Base-by-base conservation (phyloP, 495 filamentous ascomycete genomes). In the Usnea hakonensis region DNA sequence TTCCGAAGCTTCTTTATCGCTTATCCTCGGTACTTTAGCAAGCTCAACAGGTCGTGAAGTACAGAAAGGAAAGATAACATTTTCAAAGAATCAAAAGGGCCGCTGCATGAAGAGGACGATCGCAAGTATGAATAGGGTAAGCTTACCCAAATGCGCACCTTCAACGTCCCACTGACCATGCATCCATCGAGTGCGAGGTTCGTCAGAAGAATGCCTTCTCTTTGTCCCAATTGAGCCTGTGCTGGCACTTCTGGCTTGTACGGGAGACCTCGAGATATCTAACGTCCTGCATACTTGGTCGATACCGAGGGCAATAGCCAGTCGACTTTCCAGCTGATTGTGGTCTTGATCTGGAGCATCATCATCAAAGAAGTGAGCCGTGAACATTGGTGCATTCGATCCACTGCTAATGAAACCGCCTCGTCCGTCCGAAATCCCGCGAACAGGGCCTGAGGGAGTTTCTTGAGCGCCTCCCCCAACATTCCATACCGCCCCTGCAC, bases 261-360 rank as follows among this genome's bases (percentile, higher is more conserved):
- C 36, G 21, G 62, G 64, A 28, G 60, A 53, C 13, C 66, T 64
- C 58, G 65, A 74, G 28, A 68, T 78, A 58, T 75, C 77, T 48
- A 92, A 77, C 10, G 89, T 75, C 66, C 83, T 80, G 58, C 75
- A 74, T 36, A 81, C 75, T 57, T 81, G 84, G 69, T 97, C 88
- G 61, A 97, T 78, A n/a, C 89, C 86, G 21, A 96, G 79, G 6
- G 94, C 94, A 40, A 88, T 74, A 11, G 95, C 94, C 41, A 97
- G 68, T 21, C 94, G 84, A 40, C 81, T 81, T 66, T 91, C 85
- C 67, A 95, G 87, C 53, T 80, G 85, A 54, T 87, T 84, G 35
- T 76, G 67, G 50, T 90, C 83, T 30, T 86, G 81, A 40, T 81
- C 77, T 10, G 77, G 75, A 30, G 80, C 77, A n/a, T 73, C 71